These are phyloP conservation scores for Fomitopsis pinicola DNA, from an alignment of 1,284 basidiomycete species.

Conservation along the genomic window DNA sequence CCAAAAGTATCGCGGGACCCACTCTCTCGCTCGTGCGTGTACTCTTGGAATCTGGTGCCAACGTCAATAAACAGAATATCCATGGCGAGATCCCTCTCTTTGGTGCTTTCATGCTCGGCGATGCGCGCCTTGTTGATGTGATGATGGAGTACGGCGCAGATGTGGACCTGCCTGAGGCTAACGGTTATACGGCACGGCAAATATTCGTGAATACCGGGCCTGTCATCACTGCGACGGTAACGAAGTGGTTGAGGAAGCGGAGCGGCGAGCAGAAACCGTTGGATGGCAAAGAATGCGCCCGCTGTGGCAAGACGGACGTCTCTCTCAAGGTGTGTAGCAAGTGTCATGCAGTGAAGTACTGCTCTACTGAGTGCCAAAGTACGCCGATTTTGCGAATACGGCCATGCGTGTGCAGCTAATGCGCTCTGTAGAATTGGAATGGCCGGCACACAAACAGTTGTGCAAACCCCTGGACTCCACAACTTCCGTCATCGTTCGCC, in stretches of 20 bases:
- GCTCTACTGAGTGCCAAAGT: conserved; percentile 52
- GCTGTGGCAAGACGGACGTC: conserved; percentile 26
- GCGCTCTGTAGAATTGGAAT: conserved; percentile 33
- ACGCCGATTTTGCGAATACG: conserved; percentile 14
- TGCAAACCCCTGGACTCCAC: conserved; percentile 40
- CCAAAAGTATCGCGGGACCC: conserved; percentile 23
- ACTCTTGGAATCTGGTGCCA: conserved; percentile 41
- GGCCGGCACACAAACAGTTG: conserved; percentile 42
- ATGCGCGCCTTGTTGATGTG: conserved; percentile 34
- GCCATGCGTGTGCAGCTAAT: background rate
- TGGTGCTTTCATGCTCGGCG: conserved; percentile 32
- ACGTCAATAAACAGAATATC: conserved; percentile 33
- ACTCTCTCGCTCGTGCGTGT: conserved; percentile 27
- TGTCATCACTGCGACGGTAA: conserved; percentile 41
- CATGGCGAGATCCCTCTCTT: conserved; percentile 43
- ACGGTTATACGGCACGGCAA: conserved; percentile 33
- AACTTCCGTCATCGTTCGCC: conserved; percentile 43
- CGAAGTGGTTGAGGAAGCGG: conserved; percentile 44
- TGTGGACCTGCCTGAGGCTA: conserved; percentile 42
- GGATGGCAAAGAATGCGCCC: conserved; percentile 38
- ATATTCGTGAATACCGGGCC: conserved; percentile 37
- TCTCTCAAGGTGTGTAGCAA: conserved; percentile 39
- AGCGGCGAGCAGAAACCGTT: conserved; percentile 37
- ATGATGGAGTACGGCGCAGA: conserved; percentile 47
- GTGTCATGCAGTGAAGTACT: conserved; percentile 44